These are phyloP conservation scores for Puccinia novopanici DNA, from an alignment of 1,284 basidiomycete genomes.

Conservation along the genomic window DNA sequence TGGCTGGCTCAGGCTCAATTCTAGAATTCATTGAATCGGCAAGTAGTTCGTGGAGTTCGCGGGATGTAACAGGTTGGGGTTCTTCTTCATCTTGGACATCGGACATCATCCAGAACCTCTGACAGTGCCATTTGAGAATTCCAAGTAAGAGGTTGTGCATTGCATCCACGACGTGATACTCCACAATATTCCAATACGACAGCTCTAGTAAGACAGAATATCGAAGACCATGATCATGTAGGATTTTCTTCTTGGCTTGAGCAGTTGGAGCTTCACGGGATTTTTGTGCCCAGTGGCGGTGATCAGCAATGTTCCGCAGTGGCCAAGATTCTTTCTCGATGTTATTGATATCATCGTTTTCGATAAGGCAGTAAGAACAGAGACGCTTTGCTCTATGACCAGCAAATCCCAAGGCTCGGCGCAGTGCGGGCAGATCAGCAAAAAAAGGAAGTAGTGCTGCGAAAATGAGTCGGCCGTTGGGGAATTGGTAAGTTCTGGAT, in stretches of 20 bases:
- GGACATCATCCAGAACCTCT: too few species aligned
- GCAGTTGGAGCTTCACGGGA: background rate
- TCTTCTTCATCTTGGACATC: slow-evolving; percentile 20
- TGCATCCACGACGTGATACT: slow-evolving; percentile 43
- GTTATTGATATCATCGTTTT: slow-evolving; percentile 30
- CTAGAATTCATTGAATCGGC: background rate
- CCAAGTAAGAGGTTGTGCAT: slow-evolving; percentile 42
- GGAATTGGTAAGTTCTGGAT: background rate
- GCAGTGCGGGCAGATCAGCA: slow-evolving; percentile 47
- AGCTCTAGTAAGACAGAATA: slow-evolving; percentile 40
- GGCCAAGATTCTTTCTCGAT: slow-evolving; percentile 16
- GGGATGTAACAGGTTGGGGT: background rate
- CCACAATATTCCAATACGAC: slow-evolving; percentile 37
- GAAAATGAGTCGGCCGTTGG: background rate
- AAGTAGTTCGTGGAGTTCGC: slow-evolving; percentile 5
- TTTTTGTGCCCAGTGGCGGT: slow-evolving; percentile 24
- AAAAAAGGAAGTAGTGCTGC: slow-evolving; percentile 22
- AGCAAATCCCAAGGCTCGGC: slow-evolving; percentile 44
- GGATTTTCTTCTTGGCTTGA: slow-evolving; percentile 9
- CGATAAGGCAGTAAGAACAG: slow-evolving; percentile 49
- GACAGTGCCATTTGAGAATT: too few species aligned
- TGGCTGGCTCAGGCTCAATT: background rate
- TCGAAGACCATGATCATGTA: slow-evolving; percentile 27
- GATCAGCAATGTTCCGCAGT: background rate
- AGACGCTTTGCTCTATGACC: background rate